Conservation (phyloP, 768 basidiomycete genomes). For the Serendipita sp. region DNA sequence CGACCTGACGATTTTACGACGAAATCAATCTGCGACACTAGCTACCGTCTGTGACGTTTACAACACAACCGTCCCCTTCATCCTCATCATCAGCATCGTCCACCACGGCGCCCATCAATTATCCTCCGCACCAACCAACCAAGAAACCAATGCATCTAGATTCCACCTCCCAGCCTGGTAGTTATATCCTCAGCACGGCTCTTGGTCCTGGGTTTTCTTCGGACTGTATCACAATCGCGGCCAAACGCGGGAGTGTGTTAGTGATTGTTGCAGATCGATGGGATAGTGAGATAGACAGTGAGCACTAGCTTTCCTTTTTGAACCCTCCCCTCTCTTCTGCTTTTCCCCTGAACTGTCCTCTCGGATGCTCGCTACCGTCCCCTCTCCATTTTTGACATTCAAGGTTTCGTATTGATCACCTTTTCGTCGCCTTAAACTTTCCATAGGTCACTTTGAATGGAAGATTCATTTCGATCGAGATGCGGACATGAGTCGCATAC, state of each 20-base stretch:
- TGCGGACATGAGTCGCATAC: conserved; percentile 16
- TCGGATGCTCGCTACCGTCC: neutral
- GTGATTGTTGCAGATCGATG: conserved; percentile 18
- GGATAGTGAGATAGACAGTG: conserved; percentile 17
- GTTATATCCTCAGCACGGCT: conserved; percentile 15
- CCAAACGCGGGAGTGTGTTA: conserved; percentile 15
- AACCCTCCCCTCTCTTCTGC: neutral
- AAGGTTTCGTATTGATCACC: neutral
- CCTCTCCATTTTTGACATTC: neutral
- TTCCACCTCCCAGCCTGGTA: conserved; percentile 8
- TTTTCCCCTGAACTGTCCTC: no score
- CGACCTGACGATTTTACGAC: no score
- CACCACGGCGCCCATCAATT: no score
- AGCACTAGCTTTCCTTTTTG: conserved; percentile 8
- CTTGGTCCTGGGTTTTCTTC: conserved; percentile 16
- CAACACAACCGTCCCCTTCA: neutral
- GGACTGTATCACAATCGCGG: conserved; percentile 18
- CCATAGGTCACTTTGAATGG: conserved; percentile 18
- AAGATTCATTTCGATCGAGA: conserved; percentile 17
- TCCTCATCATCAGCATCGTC: no score
- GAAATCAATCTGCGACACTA: no score
- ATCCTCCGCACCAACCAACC: no score
- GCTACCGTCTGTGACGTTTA: no score
- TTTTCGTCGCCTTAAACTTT: neutral
- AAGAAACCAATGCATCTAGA: conserved; percentile 15